These are phyloP conservation scores for Trametes pubescens DNA, from an alignment of 1,284 basidiomycete species.

Conservation along the genomic window DNA sequence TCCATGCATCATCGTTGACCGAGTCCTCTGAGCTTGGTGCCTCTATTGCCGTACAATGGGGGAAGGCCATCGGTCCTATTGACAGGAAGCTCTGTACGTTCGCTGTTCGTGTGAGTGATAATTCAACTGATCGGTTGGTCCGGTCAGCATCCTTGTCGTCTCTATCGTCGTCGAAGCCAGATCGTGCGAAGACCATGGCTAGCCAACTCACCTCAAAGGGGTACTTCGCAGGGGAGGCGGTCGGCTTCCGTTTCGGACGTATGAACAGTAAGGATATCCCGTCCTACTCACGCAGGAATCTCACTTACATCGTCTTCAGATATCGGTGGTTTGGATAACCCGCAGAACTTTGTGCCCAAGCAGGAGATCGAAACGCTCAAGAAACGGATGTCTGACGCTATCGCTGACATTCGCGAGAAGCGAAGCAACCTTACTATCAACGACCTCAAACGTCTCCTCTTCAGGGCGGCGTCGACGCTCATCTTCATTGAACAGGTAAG, in stretches of 20 bases:
- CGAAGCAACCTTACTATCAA: constrained; percentile 76
- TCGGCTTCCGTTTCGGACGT: constrained; percentile 75
- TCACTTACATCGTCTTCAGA: constrained; percentile 6
- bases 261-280: constrained; percentile 49
- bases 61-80: constrained; percentile 80
- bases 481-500: constrained; percentile 74
- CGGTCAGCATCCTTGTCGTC: constrained; percentile 66
- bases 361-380: constrained; percentile 55
- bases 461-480: constrained; percentile 86
- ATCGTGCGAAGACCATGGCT: constrained; percentile 79
- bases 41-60: constrained; percentile 86
- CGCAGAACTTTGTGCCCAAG: constrained; percentile 32
- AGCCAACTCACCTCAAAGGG: constrained; percentile 88
- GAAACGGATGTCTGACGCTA: constrained; percentile 72
- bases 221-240: constrained; percentile 88
- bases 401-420: constrained; percentile 76
- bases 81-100: constrained; percentile 79
- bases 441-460: constrained; percentile 87
- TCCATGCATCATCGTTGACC: constrained; percentile 69
- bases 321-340: constrained; percentile 20
- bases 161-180: constrained; percentile 69
- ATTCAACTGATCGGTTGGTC: not conserved
- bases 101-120: not conserved
- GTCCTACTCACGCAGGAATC: not conserved
- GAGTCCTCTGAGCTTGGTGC: constrained; percentile 90